Evolutionary conservation across 257 asterid species (phyloP), one percentile per base, ranked within the genome.

Genomic region (Solanum okadae): DNA sequence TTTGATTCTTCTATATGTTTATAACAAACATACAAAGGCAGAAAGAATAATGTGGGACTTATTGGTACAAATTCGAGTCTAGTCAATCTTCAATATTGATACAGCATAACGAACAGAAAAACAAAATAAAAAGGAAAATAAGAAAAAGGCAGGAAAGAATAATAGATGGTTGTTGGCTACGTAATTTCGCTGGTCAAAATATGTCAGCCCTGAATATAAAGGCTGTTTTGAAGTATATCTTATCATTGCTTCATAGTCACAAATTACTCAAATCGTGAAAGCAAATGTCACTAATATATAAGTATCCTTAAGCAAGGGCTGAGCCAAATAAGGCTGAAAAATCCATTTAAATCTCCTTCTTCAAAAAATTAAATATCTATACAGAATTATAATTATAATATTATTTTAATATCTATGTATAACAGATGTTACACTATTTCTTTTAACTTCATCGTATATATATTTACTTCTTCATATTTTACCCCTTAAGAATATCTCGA

Each of bases 391-490:
- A 22, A 9, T 52, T 16, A 16, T 16, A 5, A 52, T 52, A 52
- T 52, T 52, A 52, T 52, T 16, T 15, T 49, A 49, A 49, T 52
- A 52, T 10, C 0, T 42, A 42, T 42, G 14, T 42, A 42, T 42
- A 42, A 10, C n/a, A 18, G 0, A 56, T 56, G 0, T 56, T 20
- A 56, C 0, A 1, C n/a, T n/a, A n/a, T 0, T 7, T 1, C n/a
- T 56, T 56, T 18, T 56, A 18, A 18, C 4, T 56, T 56, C 1
- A 18, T 18, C 3, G 9, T 6, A 2, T 18, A 49, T 6, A 2
- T 18, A 49, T 20, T 61, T 61, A 23, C 3, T 61, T 23, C 2
- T 23, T 18, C 9, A 59, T 4, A 59, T 59, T 59, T 59, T 59
- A 9, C 0, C 0, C 0, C 4, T 56, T 61, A 8, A 63, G 25